Conservation (phyloP, 257 asterid genomes). For the Ehretia macrophylla region DNA sequence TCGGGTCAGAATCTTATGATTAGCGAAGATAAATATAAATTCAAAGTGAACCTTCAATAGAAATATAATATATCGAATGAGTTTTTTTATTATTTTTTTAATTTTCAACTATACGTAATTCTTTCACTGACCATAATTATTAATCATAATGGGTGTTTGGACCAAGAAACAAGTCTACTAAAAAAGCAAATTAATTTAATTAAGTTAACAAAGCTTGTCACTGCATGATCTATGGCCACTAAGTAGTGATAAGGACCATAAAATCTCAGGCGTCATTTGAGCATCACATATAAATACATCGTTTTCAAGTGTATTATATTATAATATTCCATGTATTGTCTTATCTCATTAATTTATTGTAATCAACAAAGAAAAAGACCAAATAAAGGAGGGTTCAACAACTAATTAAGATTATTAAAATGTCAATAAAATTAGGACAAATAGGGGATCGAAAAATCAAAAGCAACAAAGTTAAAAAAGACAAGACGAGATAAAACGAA, state of each 20-base stretch:
- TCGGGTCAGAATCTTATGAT: too few species aligned
- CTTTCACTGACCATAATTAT: too few species aligned
- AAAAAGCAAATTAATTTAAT: too few species aligned
- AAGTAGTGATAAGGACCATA: constrained; percentile 19
- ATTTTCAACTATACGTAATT: too few species aligned
- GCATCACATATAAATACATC: constrained; percentile 4
- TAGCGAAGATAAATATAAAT: too few species aligned
- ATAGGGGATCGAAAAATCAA: constrained; percentile 22
- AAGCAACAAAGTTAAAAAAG: constrained; percentile 12
- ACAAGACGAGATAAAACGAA: constrained; percentile 18
- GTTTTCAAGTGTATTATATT: constrained; percentile 12
- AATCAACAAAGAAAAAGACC: not conserved
- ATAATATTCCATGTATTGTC: not conserved
- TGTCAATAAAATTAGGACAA: constrained; percentile 33
- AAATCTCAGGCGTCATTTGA: constrained; percentile 11
- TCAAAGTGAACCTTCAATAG: too few species aligned
- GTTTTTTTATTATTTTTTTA: too few species aligned
- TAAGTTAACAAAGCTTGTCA: constrained; percentile 5
- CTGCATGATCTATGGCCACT: constrained; percentile 14
- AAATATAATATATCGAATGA: too few species aligned
- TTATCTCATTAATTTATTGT: constrained; percentile 1
- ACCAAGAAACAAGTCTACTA: too few species aligned
- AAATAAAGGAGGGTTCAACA: constrained; percentile 16
- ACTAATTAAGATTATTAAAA: constrained; percentile 35
- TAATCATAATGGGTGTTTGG: too few species aligned